A percentile compares a stretch with the other conserved stretches of the same genome.
phyloP scores from a whole-genome alignment of 305 asterid genomes.

The Andrographis paniculata region DNA sequence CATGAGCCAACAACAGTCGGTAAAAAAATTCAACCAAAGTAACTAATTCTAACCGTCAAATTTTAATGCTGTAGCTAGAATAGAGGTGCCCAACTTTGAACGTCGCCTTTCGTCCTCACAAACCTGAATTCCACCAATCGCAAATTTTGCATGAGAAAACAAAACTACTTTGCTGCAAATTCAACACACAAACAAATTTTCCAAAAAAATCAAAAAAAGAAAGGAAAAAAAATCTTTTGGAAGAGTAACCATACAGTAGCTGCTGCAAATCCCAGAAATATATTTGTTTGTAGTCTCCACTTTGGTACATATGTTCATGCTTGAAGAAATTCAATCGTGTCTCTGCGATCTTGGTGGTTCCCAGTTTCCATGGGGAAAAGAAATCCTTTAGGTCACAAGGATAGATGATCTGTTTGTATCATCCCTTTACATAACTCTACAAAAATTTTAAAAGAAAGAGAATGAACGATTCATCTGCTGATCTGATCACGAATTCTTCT shows the following conservation, averaged over 20 bases:
- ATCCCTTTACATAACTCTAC: too few relatives aligned
- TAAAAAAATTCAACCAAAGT: background rate
- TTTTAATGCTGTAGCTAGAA: conserved; percentile 23
- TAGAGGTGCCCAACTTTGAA: conserved; percentile 18
- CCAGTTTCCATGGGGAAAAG: conserved; percentile 27
- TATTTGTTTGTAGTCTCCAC: too few relatives aligned
- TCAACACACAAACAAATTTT: too few relatives aligned
- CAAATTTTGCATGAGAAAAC: too few relatives aligned
- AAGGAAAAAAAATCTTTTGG: too few relatives aligned
- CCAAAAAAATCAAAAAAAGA: too few relatives aligned
- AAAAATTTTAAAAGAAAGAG: too few relatives aligned
- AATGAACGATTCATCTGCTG: background rate
- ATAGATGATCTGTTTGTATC: too few relatives aligned
- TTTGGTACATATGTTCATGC: conserved; percentile 8
- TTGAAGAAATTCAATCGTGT: conserved; percentile 4
- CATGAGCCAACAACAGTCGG: too few relatives aligned
- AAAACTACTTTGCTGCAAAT: too few relatives aligned
- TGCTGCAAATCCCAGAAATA: too few relatives aligned
- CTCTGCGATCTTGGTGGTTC: background rate
- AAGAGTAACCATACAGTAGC: too few relatives aligned
- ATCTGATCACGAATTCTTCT: conserved; percentile 9
- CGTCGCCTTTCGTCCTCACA: conserved; percentile 18
- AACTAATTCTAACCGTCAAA: conserved; percentile 25
- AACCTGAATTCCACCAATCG: conserved; percentile 25
- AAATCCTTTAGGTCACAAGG: conserved; percentile 18